Percentiles rank a stretch among this genome's conserved stretches.
phyloP scores from a whole-genome alignment of 805 yeast genomes.

The Yamadazyma endophytica region DNA sequence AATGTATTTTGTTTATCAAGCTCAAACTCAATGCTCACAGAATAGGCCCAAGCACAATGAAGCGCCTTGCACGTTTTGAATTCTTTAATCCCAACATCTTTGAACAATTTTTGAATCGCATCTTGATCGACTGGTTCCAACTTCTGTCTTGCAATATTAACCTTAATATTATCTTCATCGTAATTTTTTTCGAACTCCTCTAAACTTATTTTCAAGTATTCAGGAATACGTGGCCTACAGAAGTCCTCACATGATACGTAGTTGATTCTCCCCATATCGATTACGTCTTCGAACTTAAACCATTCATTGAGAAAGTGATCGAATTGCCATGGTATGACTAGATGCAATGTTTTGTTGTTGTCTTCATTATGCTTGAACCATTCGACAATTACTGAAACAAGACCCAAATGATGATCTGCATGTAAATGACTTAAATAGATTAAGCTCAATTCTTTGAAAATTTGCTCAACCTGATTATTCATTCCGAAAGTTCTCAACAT shows the following conservation, averaged over 20 bases:
- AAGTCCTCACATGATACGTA: constrained; percentile 63
- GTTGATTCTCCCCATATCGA: constrained; percentile 38
- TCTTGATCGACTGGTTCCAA: constrained; percentile 23
- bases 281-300: constrained; percentile 43
- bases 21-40: constrained; percentile 50
- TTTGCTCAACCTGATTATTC: constrained; percentile 29
- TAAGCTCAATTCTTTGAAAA: constrained; percentile 59
- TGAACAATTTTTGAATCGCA: constrained; percentile 30
- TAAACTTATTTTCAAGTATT: constrained; percentile 22
- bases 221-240: constrained; percentile 27
- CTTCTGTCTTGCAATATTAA: constrained; percentile 16
- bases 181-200: constrained; percentile 30
- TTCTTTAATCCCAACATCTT: constrained; percentile 37
- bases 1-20: constrained; percentile 42
- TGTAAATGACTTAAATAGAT: constrained; percentile 85
- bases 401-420: constrained; percentile 95
- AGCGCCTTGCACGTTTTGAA: constrained; percentile 68
- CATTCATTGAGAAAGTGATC: constrained; percentile 67
- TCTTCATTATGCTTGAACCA: constrained; percentile 52
- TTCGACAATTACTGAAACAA: constrained; percentile 59
- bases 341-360: constrained; percentile 37
- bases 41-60: constrained; percentile 82
- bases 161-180: constrained; percentile 17
- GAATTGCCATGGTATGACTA: constrained; percentile 76
- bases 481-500: constrained; percentile 59